Evolutionary conservation across 208 protist genomes (phyloP).

Genomic region (Acanthamoeba triangularis): DNA sequence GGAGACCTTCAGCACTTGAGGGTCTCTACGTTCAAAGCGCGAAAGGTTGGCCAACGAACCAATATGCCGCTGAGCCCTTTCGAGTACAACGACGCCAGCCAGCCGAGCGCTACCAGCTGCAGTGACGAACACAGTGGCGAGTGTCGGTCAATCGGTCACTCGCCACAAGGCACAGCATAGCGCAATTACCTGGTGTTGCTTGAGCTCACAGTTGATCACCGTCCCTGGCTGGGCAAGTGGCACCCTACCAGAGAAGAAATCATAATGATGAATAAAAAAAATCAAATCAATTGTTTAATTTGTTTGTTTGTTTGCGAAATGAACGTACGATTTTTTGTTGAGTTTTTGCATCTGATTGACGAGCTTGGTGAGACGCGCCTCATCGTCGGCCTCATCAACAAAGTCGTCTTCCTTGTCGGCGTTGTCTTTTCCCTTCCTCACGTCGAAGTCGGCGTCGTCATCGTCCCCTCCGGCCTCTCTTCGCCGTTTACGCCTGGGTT

Average conservation of each 20-base stretch:
- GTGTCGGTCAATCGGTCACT: not conserved
- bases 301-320: too few relatives aligned
- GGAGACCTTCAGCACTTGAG: not conserved
- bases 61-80: constrained; percentile 94
- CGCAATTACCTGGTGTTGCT: constrained; percentile 7
- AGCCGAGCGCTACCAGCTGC: constrained; percentile 97
- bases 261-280: not conserved
- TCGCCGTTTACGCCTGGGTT: not conserved
- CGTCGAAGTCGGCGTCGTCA: not conserved
- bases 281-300: not conserved
- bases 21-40: not conserved
- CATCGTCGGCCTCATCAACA: not conserved
- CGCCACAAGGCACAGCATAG: too few relatives aligned
- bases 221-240: not conserved
- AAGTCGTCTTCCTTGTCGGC: not conserved
- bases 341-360: constrained; percentile 5
- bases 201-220: constrained; percentile 24
- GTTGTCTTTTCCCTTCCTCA: not conserved
- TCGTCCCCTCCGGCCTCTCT: not conserved
- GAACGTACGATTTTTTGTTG: constrained; percentile 31
- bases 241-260: not conserved
- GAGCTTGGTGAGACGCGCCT: not conserved
- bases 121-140: not conserved
- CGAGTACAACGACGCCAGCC: constrained; percentile 94
- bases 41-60: constrained; percentile 63